Evolutionary conservation across 495 filamentous ascomycete genomes (phyloP), one percentile per base, ranked within the genome.

Genomic region (Aspergillus carlsbadensis): DNA sequence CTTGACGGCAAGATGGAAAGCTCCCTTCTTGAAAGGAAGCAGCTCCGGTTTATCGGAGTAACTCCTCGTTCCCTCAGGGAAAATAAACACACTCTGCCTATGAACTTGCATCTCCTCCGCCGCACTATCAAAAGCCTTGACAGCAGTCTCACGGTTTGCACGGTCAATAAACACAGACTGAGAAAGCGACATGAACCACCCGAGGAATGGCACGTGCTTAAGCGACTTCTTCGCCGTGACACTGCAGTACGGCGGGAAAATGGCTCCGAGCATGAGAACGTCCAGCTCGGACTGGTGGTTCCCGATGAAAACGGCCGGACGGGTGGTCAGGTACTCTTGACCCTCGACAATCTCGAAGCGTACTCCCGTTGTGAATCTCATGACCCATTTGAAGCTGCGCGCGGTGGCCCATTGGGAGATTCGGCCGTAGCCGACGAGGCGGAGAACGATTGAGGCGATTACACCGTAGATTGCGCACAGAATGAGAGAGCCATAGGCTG

Each of bases 221-320:
- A 99, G 75, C 34, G 84, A 87, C 64, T 87, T 85, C 82, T 99
- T 99, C 37, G 93, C 91, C 5, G 92, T 97, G 43, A 99, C 90
- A 67, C 85, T 89, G 76, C 89, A 95, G 78, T 94, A 91, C 52
- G 85, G 87, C 11, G 94, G 95, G 78, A 96, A 96, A 57, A 94
- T 81, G 61, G 74, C 71, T 36, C 91, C 94, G 11, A 98, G 81
- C 81, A 98, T 87, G 48, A 96, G 80, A 31, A 99, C 88, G 67
- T 99, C 94, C 53, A 99, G 82, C 69, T 97, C 95, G 5, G 87
- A 88, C 77, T 97, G 92, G 75, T 98, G 93, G 69, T 98, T 98
- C 22, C 85, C 88, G 62, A 98, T 80, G 65, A 98, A 92, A 47
- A 98, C 89, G 37, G 90, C 90, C 5, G 94, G 95, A 35, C 92